A percentile compares a stretch with the other conserved stretches of the same genome.
These are phyloP conservation scores for Microstroma glucosiphilum DNA, from an alignment of 1,284 basidiomycete species.

Conservation along the genomic window DNA sequence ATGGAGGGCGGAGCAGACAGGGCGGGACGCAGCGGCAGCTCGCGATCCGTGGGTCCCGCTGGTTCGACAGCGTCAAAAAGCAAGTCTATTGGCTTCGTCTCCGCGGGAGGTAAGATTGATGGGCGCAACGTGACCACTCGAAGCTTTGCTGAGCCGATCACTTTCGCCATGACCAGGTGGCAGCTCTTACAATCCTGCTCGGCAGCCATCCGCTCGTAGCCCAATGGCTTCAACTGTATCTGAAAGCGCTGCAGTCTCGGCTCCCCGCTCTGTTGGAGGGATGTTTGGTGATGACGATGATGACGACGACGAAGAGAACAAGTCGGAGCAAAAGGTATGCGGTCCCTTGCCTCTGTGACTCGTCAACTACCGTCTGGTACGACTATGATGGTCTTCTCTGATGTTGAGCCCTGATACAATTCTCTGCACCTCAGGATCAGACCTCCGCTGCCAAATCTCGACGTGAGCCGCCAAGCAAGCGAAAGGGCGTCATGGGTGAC, in stretches of 20 bases:
- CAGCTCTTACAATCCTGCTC: neutral
- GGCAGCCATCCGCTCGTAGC: neutral
- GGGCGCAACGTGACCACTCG: no score
- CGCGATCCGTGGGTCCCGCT: neutral
- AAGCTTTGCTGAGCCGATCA: no score
- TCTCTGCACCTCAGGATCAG: neutral
- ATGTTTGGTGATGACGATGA: conserved; percentile 23
- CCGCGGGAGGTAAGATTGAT: conserved; percentile 21
- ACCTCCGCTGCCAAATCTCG: neutral
- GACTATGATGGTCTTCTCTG: no score
- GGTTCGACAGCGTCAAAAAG: neutral
- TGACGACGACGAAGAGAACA: conserved; percentile 9
- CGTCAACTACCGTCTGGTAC: no score
- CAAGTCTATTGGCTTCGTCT: conserved; percentile 23
- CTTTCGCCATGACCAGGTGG: neutral
- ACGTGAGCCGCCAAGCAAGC: conserved; percentile 22
- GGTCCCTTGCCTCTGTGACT: no score
- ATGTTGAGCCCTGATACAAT: no score
- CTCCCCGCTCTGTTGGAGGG: neutral
- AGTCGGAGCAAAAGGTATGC: neutral
- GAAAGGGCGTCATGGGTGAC: conserved; percentile 29
- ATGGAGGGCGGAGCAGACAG: conserved; percentile 21
- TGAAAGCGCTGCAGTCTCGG: neutral
- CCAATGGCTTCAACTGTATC: no score
- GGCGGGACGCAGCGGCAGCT: neutral